Conservation (phyloP, 2,329 filamentous ascomycete species). For the Colletotrichum paranaense region DNA sequence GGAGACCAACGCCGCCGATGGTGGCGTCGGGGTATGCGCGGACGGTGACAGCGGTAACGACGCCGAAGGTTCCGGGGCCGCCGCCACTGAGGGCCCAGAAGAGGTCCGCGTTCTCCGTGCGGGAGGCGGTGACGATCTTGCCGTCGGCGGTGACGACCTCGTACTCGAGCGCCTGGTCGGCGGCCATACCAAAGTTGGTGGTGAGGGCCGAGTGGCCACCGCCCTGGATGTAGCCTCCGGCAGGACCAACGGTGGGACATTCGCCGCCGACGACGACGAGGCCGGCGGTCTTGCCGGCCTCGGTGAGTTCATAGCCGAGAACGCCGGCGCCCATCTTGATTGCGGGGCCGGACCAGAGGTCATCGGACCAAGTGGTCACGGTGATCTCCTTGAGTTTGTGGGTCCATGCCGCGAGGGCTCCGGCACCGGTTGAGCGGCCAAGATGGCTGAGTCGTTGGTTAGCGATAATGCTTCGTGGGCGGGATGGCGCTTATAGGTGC, state of each 20-base stretch:
- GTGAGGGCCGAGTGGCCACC: conserved; percentile 68
- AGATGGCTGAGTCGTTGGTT: conserved; percentile 47
- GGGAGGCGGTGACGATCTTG: conserved; percentile 58
- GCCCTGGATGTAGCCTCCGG: conserved; percentile 70
- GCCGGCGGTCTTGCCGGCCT: conserved; percentile 22
- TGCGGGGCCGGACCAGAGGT: conserved; percentile 60
- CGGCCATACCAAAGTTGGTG: conserved; percentile 66
- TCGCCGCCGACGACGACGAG: conserved; percentile 58
- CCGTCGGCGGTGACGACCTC: conserved; percentile 67
- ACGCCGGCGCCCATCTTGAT: conserved; percentile 66
- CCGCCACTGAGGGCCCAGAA: conserved; percentile 74
- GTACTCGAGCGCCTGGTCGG: conserved; percentile 68
- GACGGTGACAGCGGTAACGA: conserved; percentile 66
- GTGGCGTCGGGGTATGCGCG: conserved; percentile 58
- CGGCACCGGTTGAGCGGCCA: conserved; percentile 51
- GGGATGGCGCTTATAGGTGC: neutral
- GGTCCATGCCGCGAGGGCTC: conserved; percentile 52
- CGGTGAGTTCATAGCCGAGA: conserved; percentile 55
- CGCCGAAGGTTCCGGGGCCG: conserved; percentile 68
- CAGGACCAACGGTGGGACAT: conserved; percentile 65
- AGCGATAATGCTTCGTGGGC: neutral
- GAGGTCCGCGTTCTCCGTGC: conserved; percentile 62
- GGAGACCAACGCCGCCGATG: conserved; percentile 56
- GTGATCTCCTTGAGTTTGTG: conserved; percentile 54
- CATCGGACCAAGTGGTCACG: conserved; percentile 51